Evolutionary conservation across 2,329 filamentous ascomycete species (phyloP).

Genomic region (Pseudogymnoascus sp.): DNA sequence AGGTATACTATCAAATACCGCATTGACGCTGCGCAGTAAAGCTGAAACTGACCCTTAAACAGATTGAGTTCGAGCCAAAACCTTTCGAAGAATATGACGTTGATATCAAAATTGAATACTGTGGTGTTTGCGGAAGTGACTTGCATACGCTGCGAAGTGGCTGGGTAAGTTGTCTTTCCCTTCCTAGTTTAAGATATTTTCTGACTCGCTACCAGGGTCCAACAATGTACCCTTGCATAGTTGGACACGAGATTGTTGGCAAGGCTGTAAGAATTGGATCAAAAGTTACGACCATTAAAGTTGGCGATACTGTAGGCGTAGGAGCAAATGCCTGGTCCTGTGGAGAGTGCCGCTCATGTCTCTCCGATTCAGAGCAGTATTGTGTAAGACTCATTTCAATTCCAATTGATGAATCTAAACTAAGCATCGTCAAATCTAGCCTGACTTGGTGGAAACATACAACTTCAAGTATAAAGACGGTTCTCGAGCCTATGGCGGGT

Average conservation of each 20-base stretch:
- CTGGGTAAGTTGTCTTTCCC: conserved; percentile 9
- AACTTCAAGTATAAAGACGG: conserved; percentile 7
- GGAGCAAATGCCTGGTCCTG: conserved; percentile 44
- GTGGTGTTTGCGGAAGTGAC: conserved; percentile 35
- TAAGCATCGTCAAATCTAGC: not conserved
- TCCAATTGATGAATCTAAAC: too few species aligned
- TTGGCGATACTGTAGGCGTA: conserved; percentile 44
- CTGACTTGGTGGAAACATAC: conserved; percentile 1
- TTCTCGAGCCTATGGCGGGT: not conserved
- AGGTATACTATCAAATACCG: too few species aligned
- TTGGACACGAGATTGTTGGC: conserved; percentile 44
- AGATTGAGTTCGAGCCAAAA: conserved; percentile 25
- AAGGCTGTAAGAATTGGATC: conserved; percentile 41
- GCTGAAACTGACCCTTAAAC: too few species aligned
- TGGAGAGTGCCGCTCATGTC: conserved; percentile 41
- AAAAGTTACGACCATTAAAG: conserved; percentile 46
- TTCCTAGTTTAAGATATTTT: too few species aligned
- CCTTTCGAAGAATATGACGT: conserved; percentile 31
- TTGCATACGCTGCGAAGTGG: conserved; percentile 19
- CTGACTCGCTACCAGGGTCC: conserved; percentile 20
- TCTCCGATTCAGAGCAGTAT: conserved; percentile 42
- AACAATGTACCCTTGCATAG: conserved; percentile 30
- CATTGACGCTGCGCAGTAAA: too few species aligned
- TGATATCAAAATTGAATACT: conserved; percentile 39
- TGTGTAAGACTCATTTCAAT: conserved; percentile 21